Percentiles rank a stretch among this genome's conserved stretches.
Evolutionary conservation across 2,329 filamentous ascomycete genomes (phyloP).

Genomic region (Dryadomyces sulphureus): DNA sequence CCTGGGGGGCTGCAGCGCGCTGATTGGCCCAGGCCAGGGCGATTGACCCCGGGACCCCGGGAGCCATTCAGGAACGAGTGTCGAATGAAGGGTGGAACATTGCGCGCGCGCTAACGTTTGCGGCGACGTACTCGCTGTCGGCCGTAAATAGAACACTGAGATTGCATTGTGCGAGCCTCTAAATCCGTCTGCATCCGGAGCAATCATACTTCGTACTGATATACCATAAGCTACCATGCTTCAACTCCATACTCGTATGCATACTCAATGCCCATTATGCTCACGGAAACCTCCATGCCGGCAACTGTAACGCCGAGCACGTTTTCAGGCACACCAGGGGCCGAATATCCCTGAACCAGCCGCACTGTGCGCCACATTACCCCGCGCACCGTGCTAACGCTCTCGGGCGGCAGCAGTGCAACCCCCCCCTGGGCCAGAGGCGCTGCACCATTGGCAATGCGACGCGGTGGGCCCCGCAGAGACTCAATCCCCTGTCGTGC

Average conservation of each 20-base stretch:
- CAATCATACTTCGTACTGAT: too few relatives aligned
- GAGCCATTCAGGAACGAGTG: background rate
- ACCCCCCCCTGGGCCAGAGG: background rate
- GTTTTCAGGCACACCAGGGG: background rate
- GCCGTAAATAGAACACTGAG: too few relatives aligned
- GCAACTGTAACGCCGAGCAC: background rate
- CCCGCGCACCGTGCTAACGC: background rate
- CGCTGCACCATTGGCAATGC: background rate
- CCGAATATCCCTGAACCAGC: background rate
- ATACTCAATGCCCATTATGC: too few relatives aligned
- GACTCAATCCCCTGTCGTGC: background rate
- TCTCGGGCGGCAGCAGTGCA: background rate
- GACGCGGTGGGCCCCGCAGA: background rate
- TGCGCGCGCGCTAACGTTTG: background rate
- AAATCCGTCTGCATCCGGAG: too few relatives aligned
- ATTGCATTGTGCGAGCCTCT: too few relatives aligned
- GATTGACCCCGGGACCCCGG: constrained; percentile 3
- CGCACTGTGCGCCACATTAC: background rate
- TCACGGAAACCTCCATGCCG: too few relatives aligned
- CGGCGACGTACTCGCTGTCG: background rate
- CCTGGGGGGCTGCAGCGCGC: too few relatives aligned
- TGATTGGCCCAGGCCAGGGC: constrained; percentile 1
- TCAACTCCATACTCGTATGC: too few relatives aligned
- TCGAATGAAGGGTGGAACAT: background rate
- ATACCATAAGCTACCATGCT: too few relatives aligned